Evolutionary conservation across 2,329 filamentous ascomycete species (phyloP).

Genomic region (Blumeriella jaapii): DNA sequence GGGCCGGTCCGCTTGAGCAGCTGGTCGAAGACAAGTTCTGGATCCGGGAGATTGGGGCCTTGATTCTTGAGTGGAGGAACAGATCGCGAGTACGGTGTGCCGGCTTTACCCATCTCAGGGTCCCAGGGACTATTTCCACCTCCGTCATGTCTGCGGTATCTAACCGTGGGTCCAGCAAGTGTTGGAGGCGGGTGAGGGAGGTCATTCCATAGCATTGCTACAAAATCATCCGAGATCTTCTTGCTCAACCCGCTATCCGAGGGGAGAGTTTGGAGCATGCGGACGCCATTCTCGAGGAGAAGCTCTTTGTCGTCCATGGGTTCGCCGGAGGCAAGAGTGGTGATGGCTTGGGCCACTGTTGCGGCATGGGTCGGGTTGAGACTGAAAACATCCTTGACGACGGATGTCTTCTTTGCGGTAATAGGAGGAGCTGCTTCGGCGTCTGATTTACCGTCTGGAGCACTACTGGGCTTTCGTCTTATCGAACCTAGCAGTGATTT

Average conservation of each 20-base stretch:
- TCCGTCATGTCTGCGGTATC: constrained; percentile 35
- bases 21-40: constrained; percentile 36
- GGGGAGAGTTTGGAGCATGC: constrained; percentile 40
- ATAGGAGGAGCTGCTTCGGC: constrained; percentile 26
- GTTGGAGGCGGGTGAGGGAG: constrained; percentile 39
- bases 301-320: constrained; percentile 36
- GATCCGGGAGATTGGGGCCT: constrained; percentile 37
- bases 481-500: constrained; percentile 34
- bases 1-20: constrained; percentile 32
- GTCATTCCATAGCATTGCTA: constrained; percentile 40
- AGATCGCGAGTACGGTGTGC: constrained; percentile 34
- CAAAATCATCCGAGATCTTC: constrained; percentile 38
- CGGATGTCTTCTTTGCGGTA: constrained; percentile 29
- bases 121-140: constrained; percentile 36
- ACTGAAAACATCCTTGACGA: constrained; percentile 31
- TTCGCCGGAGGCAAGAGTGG: constrained; percentile 33
- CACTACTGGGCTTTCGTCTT: constrained; percentile 33
- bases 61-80: constrained; percentile 36
- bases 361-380: constrained; percentile 30
- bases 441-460: constrained; percentile 36
- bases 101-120: constrained; percentile 41
- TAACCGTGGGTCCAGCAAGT: constrained; percentile 33
- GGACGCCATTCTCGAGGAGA: constrained; percentile 38
- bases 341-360: constrained; percentile 31
- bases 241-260: constrained; percentile 36